Evolutionary conservation across 306 rosid genomes (phyloP).

Genomic region (Medicago ruthenica): DNA sequence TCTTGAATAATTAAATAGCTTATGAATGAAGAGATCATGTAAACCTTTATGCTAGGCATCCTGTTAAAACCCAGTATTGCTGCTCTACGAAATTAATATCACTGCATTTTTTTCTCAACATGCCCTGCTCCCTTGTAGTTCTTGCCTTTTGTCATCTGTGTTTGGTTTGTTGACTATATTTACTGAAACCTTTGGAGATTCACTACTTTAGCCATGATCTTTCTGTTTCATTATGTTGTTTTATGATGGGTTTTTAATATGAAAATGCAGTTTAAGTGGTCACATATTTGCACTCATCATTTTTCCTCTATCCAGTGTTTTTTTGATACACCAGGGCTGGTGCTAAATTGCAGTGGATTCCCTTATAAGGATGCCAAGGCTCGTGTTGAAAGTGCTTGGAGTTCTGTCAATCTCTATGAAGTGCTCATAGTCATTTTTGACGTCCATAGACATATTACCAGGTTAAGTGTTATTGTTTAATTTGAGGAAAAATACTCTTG

Average conservation of each 20-base stretch:
- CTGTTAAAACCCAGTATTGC: not conserved
- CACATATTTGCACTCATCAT: conserved; percentile 4
- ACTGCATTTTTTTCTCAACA: not conserved
- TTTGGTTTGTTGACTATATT: conserved; percentile 18
- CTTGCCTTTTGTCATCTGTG: conserved; percentile 8
- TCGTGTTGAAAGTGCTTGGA: conserved; percentile 98
- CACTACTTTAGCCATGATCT: conserved; percentile 2
- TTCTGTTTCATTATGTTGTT: not conserved
- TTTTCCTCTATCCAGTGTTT: conserved; percentile 71
- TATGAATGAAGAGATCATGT: not conserved
- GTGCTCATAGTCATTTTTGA: conserved; percentile 88
- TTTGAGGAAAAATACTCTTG: not conserved
- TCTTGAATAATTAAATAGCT: not conserved
- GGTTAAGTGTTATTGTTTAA: conserved; percentile 53
- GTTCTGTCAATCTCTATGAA: conserved; percentile 82
- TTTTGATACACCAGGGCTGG: conserved; percentile 94
- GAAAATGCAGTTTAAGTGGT: conserved; percentile 9
- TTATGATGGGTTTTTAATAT: conserved; percentile 17
- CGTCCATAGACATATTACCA: conserved; percentile 88
- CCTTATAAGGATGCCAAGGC: conserved; percentile 83
- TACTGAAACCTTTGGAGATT: not conserved
- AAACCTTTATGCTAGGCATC: conserved; percentile 11
- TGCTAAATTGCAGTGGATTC: conserved; percentile 64
- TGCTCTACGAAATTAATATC: not conserved
- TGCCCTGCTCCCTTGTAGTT: not conserved